phyloP scores from a whole-genome alignment of 2,329 filamentous ascomycete genomes.

The Venturia oleaginea region DNA sequence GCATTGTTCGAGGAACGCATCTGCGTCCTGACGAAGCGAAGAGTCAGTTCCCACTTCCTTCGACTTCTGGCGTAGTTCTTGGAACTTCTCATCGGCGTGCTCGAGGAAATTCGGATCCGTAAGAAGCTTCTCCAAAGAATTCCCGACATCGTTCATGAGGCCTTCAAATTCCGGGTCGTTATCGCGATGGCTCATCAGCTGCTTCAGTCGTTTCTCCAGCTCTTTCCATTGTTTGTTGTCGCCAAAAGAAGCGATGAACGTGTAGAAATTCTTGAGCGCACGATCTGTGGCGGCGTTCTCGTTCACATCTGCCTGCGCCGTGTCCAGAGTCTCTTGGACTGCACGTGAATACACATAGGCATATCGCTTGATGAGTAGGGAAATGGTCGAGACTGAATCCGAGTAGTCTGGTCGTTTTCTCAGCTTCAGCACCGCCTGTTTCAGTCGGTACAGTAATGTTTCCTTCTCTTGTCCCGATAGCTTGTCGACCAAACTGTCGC shows the following conservation, averaged over 20 bases:
- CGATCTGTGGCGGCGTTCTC: conserved; percentile 66
- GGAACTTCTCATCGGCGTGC: conserved; percentile 56
- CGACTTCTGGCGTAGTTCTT: conserved; percentile 49
- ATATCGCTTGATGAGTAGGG: conserved; percentile 68
- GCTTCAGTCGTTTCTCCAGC: conserved; percentile 58
- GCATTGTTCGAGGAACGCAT: conserved; percentile 60
- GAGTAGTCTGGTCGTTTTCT: conserved; percentile 72
- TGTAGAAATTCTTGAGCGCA: conserved; percentile 73
- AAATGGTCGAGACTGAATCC: conserved; percentile 72
- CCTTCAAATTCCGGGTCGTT: conserved; percentile 76
- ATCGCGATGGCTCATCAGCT: conserved; percentile 63
- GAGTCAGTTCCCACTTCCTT: conserved; percentile 54
- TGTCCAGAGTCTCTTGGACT: conserved; percentile 55
- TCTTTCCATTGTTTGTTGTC: conserved; percentile 65
- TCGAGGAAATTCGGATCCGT: conserved; percentile 83
- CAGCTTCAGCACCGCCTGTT: conserved; percentile 64
- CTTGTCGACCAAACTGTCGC: conserved; percentile 65
- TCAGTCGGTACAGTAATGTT: conserved; percentile 65
- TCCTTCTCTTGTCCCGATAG: conserved; percentile 62
- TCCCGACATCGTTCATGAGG: conserved; percentile 63
- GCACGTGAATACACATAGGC: conserved; percentile 67
- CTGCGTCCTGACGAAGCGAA: conserved; percentile 61
- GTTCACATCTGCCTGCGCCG: conserved; percentile 60
- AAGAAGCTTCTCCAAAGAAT: conserved; percentile 69
- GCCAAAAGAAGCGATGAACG: conserved; percentile 70